A percentile compares a stretch with the other conserved stretches of the same genome.
Conservation (phyloP, 768 basidiomycete species). For the Lanmaoa pseudosensibilis region DNA sequence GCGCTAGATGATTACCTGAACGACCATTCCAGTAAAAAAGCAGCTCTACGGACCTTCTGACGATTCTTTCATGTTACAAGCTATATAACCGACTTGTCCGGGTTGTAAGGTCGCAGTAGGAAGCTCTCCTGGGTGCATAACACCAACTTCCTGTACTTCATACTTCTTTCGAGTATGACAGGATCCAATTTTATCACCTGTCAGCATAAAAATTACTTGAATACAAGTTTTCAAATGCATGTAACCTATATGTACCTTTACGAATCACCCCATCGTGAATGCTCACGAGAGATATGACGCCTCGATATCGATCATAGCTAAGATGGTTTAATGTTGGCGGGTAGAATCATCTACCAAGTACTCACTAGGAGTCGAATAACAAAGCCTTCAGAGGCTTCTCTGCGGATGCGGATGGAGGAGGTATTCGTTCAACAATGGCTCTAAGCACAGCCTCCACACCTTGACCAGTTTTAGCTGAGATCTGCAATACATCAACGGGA, state of each 20-base stretch:
- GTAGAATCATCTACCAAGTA: slow-evolving; percentile 8
- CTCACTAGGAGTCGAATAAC: slow-evolving; percentile 90
- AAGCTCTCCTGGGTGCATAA: slow-evolving; percentile 89
- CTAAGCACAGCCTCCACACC: slow-evolving; percentile 77
- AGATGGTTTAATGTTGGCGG: slow-evolving; percentile 10
- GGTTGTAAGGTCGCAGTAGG: slow-evolving; percentile 64
- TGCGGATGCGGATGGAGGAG: slow-evolving; percentile 63
- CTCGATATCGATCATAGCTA: slow-evolving; percentile 93
- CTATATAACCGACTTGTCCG: slow-evolving; percentile 85
- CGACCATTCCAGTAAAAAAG: background rate
- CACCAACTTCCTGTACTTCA: slow-evolving; percentile 84
- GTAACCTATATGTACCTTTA: slow-evolving; percentile 55
- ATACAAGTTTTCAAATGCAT: background rate
- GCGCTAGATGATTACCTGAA: slow-evolving; percentile 50
- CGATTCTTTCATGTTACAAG: slow-evolving; percentile 98
- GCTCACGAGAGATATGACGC: slow-evolving; percentile 89
- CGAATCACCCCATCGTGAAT: slow-evolving; percentile 76
- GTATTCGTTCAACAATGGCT: slow-evolving; percentile 82
- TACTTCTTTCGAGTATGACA: slow-evolving; percentile 85
- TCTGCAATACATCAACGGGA: slow-evolving; percentile 67
- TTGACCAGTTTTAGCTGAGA: slow-evolving; percentile 91
- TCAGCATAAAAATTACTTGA: background rate
- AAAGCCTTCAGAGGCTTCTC: slow-evolving; percentile 73
- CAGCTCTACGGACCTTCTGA: slow-evolving; percentile 65
- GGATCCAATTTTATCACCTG: slow-evolving; percentile 89